Base-by-base conservation (phyloP, 1,284 basidiomycete genomes). In the Xerocomus minutiporus region DNA sequence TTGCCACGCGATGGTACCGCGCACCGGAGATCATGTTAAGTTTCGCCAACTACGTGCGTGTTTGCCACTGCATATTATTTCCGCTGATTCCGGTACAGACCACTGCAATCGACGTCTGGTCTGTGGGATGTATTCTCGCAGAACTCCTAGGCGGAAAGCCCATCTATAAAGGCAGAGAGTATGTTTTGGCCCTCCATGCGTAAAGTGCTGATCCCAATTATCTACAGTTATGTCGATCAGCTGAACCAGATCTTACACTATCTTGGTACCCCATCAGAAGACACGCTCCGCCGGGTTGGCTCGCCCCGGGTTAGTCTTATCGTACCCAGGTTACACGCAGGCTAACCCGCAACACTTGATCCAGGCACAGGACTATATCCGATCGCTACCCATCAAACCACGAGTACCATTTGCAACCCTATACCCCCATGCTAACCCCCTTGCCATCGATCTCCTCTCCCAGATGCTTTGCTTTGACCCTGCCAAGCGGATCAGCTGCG, bases 91-190 rank as follows among this genome's bases (percentile, higher is more conserved):
- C 1, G 11, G 15, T 13, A 6, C 55, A 88, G 87, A 87, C 86
- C 13, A 88, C 88, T 34, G 83, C 84, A 59, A 94, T 99, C 67
- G 96, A 98, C 66, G 92, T 98, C 56, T 99, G 96, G 96, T 95
- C 91, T 1, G 89, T 99, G 32, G 97, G 97, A 8, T 99, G 97
- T 71, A 99, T 99, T 61, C 80, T 99, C 41, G 97, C 97, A 2
- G 97, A 99, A 71, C 79, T 99, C 12, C 78, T 99, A 7, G 94
- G 95, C 13, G 95, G 97, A 34, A 93, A 95, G 66, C 97, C 97
- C 1, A 98, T 99, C 65, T 99, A 93, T 81, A 99, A 98, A 71
- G 97, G 97, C 50, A 78, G 95, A 74, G 96, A 99, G 86, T 94
- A 71, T 63, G 86, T 75, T 9, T 40, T 3, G 3, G 1, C n/a